Evolutionary conservation across 805 yeast genomes (phyloP), one percentile per base, ranked within the genome.

Genomic region (Candida jianshihensis): DNA sequence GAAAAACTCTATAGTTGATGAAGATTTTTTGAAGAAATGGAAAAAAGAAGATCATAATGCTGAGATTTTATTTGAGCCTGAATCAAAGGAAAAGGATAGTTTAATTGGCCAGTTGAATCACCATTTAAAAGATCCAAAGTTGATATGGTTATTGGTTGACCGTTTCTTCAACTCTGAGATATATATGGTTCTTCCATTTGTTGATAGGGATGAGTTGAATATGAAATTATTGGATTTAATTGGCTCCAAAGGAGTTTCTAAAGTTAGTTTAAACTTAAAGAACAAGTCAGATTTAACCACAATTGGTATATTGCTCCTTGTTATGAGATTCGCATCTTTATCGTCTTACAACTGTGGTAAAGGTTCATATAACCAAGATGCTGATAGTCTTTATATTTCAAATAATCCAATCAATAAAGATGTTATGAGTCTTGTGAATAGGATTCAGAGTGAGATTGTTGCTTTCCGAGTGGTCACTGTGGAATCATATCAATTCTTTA

Each of bases 81-180:
- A 4, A 27, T 18, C 16, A 26, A 19, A 35, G 30, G 33, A 29
- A 42, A 31, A 22, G 30, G 19, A 15, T 30, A 8, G 15, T 10
- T 10, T 33, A 19, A 34, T 36, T 2, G 13, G 29, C 5, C 14
- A 26, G 12, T 26, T 47, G 6, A 38, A 39, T 13, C 14, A 17
- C 1, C 26, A 33, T 12, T n/a, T 53, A 1, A 34, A 15, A 3
- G 52, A 53, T 31, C 19, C 24, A 5, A 53, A 40, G 26, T 33
- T 53, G 11, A 38, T 49, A 3, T 53, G 58, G 58, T 3, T 45
- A 7, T 33, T 51, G 5, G 34, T 53, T 16, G 58, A 52, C 19
- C 38, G 34, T 27, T 53, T 45, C 31, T 53, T 53, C 26, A 41
- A 41, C 6, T 47, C 50, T 2, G 56, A 50, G 27, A 18, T 49